Percentiles rank a stretch among this genome's conserved stretches.
These are phyloP conservation scores for Gymnopilus junonius DNA, from an alignment of 768 basidiomycete genomes.

Conservation along the genomic window DNA sequence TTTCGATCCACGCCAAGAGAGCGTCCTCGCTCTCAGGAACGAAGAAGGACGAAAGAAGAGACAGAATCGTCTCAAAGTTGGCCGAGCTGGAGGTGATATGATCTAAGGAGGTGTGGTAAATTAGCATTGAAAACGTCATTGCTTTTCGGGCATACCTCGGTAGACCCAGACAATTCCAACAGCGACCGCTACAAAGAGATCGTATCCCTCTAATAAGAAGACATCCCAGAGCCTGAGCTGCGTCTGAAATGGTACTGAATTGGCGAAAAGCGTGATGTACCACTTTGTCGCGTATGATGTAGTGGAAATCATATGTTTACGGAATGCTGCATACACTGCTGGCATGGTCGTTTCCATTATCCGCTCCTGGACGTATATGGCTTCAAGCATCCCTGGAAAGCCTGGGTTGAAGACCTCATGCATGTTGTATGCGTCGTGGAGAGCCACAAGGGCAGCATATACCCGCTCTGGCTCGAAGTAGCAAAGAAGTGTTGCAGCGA, in stretches of 20 bases:
- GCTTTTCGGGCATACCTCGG: constrained; percentile 57
- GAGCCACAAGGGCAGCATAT: constrained; percentile 81
- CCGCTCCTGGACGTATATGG: constrained; percentile 95
- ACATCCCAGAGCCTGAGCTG: constrained; percentile 96
- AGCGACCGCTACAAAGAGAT: constrained; percentile 84
- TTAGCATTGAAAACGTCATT: neutral
- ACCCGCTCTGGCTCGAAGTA: constrained; percentile 92
- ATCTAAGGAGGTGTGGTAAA: constrained; percentile 53
- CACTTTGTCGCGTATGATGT: constrained; percentile 98
- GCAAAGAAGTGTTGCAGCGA: constrained; percentile 92
- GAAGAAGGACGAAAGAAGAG: constrained; percentile 92
- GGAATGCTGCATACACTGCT: constrained; percentile 83
- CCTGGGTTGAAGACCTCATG: constrained; percentile 91
- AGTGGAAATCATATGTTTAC: constrained; percentile 88
- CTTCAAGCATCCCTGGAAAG: constrained; percentile 93
- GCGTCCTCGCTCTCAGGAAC: constrained; percentile 89
- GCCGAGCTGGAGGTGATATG: constrained; percentile 81
- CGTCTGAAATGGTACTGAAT: constrained; percentile 93
- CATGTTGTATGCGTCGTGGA: constrained; percentile 89
- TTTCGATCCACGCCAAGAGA: constrained; percentile 82
- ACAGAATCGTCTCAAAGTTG: constrained; percentile 90
- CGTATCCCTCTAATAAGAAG: constrained; percentile 88
- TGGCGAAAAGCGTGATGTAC: constrained; percentile 98
- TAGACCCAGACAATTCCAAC: constrained; percentile 92
- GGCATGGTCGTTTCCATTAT: constrained; percentile 90